These are phyloP conservation scores for Candolleomyces aberdarensis DNA, from an alignment of 768 basidiomycete genomes.

Conservation along the genomic window DNA sequence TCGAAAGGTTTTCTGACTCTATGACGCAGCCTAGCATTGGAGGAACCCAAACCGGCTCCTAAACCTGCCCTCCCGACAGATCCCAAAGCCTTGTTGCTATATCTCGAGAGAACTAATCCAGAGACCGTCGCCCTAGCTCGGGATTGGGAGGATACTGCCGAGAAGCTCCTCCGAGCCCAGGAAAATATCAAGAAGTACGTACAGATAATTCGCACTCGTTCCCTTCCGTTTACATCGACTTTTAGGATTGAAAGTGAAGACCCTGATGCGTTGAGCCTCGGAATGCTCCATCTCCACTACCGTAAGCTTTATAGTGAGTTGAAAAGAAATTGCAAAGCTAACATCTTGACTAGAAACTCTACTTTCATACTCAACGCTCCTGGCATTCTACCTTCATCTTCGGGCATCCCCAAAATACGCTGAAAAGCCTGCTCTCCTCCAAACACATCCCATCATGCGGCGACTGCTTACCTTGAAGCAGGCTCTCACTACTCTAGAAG, in stretches of 20 bases:
- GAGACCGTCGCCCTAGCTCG: conserved; percentile 77
- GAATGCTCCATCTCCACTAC: conserved; percentile 83
- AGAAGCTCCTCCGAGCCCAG: conserved; percentile 48
- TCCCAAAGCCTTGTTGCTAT: conserved; percentile 55
- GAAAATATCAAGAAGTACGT: conserved; percentile 55
- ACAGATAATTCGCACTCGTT: not conserved
- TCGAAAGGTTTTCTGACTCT: not conserved
- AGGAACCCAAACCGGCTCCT: conserved; percentile 34
- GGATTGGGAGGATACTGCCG: conserved; percentile 77
- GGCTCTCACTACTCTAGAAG: conserved; percentile 76
- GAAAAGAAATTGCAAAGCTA: not conserved
- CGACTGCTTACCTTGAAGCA: conserved; percentile 84
- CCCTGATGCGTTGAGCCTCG: conserved; percentile 53
- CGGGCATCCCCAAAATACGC: conserved; percentile 65
- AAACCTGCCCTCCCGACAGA: conserved; percentile 47
- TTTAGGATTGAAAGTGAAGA: conserved; percentile 47
- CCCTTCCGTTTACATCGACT: not conserved
- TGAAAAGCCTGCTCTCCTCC: conserved; percentile 57
- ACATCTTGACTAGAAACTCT: conserved; percentile 64
- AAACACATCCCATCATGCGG: conserved; percentile 65
- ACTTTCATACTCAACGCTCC: conserved; percentile 83
- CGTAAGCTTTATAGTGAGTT: conserved; percentile 51
- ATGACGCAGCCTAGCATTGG: conserved; percentile 26
- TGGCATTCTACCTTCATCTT: conserved; percentile 93
- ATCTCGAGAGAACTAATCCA: conserved; percentile 72